Conservation (phyloP, 2,329 filamentous ascomycete genomes). For the Albifimbria verrucaria region DNA sequence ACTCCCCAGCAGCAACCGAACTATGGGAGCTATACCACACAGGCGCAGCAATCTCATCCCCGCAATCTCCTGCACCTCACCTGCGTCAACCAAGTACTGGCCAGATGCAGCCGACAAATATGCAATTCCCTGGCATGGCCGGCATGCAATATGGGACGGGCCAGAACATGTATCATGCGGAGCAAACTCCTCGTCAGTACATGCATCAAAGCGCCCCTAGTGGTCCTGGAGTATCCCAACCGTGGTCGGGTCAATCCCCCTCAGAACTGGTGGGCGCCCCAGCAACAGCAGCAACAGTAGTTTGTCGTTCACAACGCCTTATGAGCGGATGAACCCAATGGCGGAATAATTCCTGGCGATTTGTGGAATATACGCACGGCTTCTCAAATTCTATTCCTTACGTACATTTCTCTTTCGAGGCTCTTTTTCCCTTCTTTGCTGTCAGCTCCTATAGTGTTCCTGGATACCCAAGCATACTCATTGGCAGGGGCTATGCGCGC, state of each 20-base stretch:
- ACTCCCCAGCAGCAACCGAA: constrained; percentile 52
- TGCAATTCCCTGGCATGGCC: constrained; percentile 63
- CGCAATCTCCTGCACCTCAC: constrained; percentile 57
- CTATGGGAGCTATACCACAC: constrained; percentile 51
- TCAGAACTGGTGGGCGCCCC: constrained; percentile 54
- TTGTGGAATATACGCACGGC: no score
- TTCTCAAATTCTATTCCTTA: no score
- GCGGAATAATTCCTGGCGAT: no score
- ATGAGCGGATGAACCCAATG: no score
- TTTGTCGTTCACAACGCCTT: constrained; percentile 15
- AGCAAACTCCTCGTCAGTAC: constrained; percentile 64
- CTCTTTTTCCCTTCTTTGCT: constrained; percentile 18
- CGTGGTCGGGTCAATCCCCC: constrained; percentile 59
- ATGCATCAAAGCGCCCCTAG: constrained; percentile 60
- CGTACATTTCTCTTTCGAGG: no score
- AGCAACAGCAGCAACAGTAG: constrained; percentile 37
- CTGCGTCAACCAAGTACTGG: constrained; percentile 54
- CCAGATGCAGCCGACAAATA: constrained; percentile 55
- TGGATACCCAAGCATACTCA: constrained; percentile 34
- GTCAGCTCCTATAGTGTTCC: constrained; percentile 24
- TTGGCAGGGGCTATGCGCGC: constrained; percentile 32
- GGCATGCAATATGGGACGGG: constrained; percentile 55
- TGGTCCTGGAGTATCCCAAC: constrained; percentile 47
- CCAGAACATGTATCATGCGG: constrained; percentile 57
- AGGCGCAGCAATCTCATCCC: constrained; percentile 49